Evolutionary conservation across 306 rosid genomes (phyloP).

Genomic region (Cicer pinnatifidum): DNA sequence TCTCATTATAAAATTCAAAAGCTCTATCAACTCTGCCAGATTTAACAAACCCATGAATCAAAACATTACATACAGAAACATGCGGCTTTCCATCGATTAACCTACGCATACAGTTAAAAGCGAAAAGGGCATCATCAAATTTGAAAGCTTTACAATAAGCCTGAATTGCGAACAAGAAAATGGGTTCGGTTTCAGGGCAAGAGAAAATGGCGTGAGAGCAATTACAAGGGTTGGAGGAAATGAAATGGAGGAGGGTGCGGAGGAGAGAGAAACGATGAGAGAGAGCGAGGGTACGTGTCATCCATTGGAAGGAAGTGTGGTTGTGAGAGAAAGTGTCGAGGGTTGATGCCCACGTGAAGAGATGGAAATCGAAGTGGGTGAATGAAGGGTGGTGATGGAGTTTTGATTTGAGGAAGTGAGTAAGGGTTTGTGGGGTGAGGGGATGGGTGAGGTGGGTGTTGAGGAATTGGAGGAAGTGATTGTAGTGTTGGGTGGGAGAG

Average conservation of each 20-base stretch:
- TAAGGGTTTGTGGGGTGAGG: conserved; percentile 60
- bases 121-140: conserved; percentile 59
- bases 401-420: conserved; percentile 76
- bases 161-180: conserved; percentile 60
- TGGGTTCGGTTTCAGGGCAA: conserved; percentile 68
- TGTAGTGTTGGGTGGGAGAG: conserved; percentile 56
- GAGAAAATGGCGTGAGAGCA: conserved; percentile 81
- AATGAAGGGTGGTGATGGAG: conserved; percentile 81
- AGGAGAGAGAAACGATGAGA: conserved; percentile 63
- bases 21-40: conserved; percentile 55
- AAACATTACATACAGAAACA: conserved; percentile 59
- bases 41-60: conserved; percentile 86
- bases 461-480: conserved; percentile 62
- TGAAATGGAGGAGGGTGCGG: conserved; percentile 60
- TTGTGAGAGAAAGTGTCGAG: conserved; percentile 81
- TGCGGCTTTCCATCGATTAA: conserved; percentile 74
- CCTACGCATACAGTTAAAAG: conserved; percentile 63
- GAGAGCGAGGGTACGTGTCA: conserved; percentile 68
- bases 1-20: conserved; percentile 58
- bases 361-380: conserved; percentile 74
- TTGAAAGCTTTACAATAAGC: conserved; percentile 65
- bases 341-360: conserved; percentile 84
- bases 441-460: conserved; percentile 65
- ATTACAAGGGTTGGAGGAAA: conserved; percentile 70
- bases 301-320: conserved; percentile 78